These are phyloP conservation scores for Cubamyces sp. DNA, from an alignment of 768 basidiomycete species.

Conservation along the genomic window DNA sequence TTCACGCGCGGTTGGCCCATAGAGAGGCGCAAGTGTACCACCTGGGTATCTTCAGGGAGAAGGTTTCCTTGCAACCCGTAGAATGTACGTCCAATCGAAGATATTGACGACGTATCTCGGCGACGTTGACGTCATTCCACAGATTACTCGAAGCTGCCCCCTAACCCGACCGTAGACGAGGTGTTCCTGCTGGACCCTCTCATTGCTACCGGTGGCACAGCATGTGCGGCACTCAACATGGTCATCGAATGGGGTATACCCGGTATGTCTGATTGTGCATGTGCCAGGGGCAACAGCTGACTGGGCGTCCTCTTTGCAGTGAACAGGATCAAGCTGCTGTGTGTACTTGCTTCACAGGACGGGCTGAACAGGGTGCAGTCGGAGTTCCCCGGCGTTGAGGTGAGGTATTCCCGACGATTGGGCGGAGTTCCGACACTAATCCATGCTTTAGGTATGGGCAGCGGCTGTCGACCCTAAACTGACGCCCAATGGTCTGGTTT, in stretches of 20 bases:
- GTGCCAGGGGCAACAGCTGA: neutral
- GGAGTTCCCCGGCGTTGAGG: slow-evolving; percentile 82
- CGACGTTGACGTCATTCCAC: neutral
- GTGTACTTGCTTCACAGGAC: slow-evolving; percentile 75
- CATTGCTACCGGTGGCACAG: slow-evolving; percentile 94
- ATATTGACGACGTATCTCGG: neutral
- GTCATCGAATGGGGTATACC: slow-evolving; percentile 82
- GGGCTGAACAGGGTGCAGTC: slow-evolving; percentile 70
- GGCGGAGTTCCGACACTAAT: neutral
- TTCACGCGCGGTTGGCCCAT: neutral
- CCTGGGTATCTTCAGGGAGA: slow-evolving; percentile 88
- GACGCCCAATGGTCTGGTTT: slow-evolving; percentile 77
- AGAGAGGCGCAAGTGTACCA: slow-evolving; percentile 88
- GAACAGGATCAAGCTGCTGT: slow-evolving; percentile 77
- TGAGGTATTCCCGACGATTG: slow-evolving; percentile 33
- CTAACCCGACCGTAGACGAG: slow-evolving; percentile 72
- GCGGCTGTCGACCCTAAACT: slow-evolving; percentile 78
- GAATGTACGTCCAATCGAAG: slow-evolving; percentile 62
- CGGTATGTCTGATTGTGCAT: slow-evolving; percentile 42
- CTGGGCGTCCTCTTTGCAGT: slow-evolving; percentile 40
- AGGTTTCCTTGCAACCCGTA: slow-evolving; percentile 84
- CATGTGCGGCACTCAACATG: slow-evolving; percentile 86
- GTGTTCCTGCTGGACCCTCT: slow-evolving; percentile 92
- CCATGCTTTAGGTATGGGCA: slow-evolving; percentile 75
- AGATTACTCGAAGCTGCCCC: slow-evolving; percentile 93